Evolutionary conservation across 495 filamentous ascomycete genomes (phyloP).

Genomic region (Aspergillus taichungensis): DNA sequence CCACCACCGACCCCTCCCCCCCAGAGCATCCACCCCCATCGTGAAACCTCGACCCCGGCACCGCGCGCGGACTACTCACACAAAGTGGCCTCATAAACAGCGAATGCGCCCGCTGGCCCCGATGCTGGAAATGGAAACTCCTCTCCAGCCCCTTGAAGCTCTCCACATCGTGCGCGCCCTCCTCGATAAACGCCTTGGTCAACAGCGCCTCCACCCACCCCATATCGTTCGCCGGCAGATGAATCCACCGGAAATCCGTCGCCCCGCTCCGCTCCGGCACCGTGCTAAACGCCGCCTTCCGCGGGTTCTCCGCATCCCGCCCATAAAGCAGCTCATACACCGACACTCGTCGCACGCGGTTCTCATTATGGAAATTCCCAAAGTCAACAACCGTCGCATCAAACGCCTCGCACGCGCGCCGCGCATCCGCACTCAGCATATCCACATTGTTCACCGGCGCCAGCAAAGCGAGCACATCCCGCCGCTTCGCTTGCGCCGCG

Average conservation of each 20-base stretch:
- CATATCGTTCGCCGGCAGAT: constrained; percentile 58
- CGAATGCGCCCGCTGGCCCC: constrained; percentile 51
- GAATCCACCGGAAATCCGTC: constrained; percentile 61
- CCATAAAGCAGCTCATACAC: constrained; percentile 57
- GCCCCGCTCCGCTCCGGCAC: constrained; percentile 44
- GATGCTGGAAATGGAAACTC: constrained; percentile 56
- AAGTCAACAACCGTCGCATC: constrained; percentile 64
- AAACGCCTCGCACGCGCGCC: constrained; percentile 50
- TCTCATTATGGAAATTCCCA: constrained; percentile 56
- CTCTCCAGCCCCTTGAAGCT: constrained; percentile 59
- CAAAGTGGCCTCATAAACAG: constrained; percentile 60
- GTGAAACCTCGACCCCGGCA: constrained; percentile 26
- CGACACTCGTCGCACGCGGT: constrained; percentile 43
- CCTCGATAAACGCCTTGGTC: constrained; percentile 60
- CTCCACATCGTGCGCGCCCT: constrained; percentile 55
- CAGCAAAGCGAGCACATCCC: constrained; percentile 48
- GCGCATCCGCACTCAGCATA: constrained; percentile 44
- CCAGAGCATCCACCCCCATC: constrained; percentile 33
- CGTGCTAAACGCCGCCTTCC: constrained; percentile 43
- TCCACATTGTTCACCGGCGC: constrained; percentile 46
- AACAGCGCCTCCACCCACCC: constrained; percentile 53
- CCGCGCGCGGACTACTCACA: constrained; percentile 39
- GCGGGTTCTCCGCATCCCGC: constrained; percentile 43
- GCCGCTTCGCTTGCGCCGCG: constrained; percentile 49
- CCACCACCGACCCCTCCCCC: constrained; percentile 9